Evolutionary conservation across 306 rosid genomes (phyloP).

Genomic region (Citrullus mucosospermus): DNA sequence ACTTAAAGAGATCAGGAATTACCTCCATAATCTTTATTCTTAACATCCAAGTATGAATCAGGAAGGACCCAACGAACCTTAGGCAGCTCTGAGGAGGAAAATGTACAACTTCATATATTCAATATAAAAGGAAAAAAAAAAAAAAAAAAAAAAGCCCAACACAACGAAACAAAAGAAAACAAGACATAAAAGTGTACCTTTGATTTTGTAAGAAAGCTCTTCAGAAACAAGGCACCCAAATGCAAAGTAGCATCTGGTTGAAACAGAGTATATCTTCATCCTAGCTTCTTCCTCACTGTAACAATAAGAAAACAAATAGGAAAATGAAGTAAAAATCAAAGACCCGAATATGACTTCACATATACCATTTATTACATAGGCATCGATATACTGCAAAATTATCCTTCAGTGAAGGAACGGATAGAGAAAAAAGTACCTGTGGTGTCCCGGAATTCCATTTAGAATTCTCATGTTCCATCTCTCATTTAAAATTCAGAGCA

Average conservation of each 20-base stretch:
- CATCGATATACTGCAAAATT: background rate
- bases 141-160: background rate
- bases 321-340: background rate
- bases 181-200: slow-evolving; percentile 31
- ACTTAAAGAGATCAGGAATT: background rate
- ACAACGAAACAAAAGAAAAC: background rate
- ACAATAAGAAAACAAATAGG: background rate
- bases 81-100: slow-evolving; percentile 46
- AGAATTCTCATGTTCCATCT: background rate
- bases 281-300: slow-evolving; percentile 89
- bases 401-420: background rate
- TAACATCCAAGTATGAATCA: slow-evolving; percentile 90
- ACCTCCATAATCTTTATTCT: slow-evolving; percentile 95
- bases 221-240: slow-evolving; percentile 87
- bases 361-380: background rate
- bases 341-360: background rate
- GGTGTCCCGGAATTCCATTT: background rate
- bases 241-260: slow-evolving; percentile 77
- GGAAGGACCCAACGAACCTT: slow-evolving; percentile 95
- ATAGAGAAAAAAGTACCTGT: background rate
- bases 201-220: slow-evolving; percentile 63
- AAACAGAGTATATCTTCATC: slow-evolving; percentile 91
- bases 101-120: background rate
- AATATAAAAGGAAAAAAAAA: background rate
- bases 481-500: background rate